These are phyloP conservation scores for Barnettozyma californica DNA, from an alignment of 805 yeast species.

Conservation along the genomic window DNA sequence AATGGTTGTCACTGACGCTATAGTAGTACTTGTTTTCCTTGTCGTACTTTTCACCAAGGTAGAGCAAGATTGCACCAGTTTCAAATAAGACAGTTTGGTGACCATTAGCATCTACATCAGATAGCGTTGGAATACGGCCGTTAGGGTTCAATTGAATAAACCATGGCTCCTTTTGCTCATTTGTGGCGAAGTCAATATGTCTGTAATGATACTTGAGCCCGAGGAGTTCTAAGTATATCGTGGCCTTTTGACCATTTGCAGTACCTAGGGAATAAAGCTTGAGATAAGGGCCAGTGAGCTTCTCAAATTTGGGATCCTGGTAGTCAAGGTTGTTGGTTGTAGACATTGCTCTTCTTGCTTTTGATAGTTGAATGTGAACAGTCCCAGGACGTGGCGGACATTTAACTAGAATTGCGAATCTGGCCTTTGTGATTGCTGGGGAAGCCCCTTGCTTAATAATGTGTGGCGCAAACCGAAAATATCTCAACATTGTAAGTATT, in stretches of 20 bases:
- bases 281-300: constrained; percentile 35
- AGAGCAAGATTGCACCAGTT: constrained; percentile 56
- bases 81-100: constrained; percentile 44
- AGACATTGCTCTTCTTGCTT: background rate
- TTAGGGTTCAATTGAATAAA: constrained; percentile 53
- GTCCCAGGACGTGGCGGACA: background rate
- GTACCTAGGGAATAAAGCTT: constrained; percentile 39
- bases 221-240: constrained; percentile 31
- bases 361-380: background rate
- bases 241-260: constrained; percentile 37
- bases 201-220: constrained; percentile 30
- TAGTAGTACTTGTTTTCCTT: constrained; percentile 39
- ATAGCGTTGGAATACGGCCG: constrained; percentile 57
- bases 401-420: no score
- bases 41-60: constrained; percentile 57
- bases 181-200: constrained; percentile 35
- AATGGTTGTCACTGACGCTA: constrained; percentile 32
- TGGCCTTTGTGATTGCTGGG: no score
- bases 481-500: no score
- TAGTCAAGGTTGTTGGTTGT: constrained; percentile 9
- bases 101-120: constrained; percentile 34
- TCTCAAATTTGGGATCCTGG: constrained; percentile 28
- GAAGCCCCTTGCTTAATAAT: background rate
- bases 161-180: constrained; percentile 52
- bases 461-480: background rate